phyloP scores from a whole-genome alignment of 2,329 filamentous ascomycete species.

The Claviceps pazoutovae region DNA sequence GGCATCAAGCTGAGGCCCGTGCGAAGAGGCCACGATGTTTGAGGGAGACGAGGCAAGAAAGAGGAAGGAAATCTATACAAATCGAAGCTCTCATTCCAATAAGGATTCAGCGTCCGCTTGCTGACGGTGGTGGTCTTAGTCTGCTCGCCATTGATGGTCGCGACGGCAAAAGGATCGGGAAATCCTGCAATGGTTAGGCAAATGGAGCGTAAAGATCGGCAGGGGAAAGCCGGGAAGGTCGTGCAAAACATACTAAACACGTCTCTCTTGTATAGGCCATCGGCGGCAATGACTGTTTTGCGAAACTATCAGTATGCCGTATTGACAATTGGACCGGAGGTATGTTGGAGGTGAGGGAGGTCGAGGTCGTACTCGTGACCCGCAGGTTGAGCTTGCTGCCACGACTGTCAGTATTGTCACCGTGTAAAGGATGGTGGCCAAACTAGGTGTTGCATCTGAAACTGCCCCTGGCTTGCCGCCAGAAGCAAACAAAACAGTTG shows the following conservation, averaged over 20 bases:
- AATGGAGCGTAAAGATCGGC: background rate
- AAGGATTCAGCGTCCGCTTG: constrained; percentile 96
- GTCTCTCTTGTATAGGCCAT: constrained; percentile 98
- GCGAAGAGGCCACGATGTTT: background rate
- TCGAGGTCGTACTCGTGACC: constrained; percentile 63
- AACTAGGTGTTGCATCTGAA: background rate
- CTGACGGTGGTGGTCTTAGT: constrained; percentile 96
- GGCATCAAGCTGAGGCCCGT: background rate
- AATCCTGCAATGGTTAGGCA: constrained; percentile 51
- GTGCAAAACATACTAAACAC: constrained; percentile 70
- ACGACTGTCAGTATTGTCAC: constrained; percentile 16
- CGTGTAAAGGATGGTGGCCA: constrained; percentile 1
- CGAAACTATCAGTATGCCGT: constrained; percentile 20
- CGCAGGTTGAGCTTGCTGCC: constrained; percentile 71
- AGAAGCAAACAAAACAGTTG: constrained; percentile 3
- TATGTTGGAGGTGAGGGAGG: constrained; percentile 9
- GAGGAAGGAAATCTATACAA: constrained; percentile 48
- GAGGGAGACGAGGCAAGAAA: background rate
- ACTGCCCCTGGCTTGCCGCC: background rate
- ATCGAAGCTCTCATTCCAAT: constrained; percentile 99
- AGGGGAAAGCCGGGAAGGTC: background rate
- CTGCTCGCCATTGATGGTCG: constrained; percentile 93
- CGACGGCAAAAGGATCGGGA: constrained; percentile 93
- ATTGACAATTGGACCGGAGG: background rate
- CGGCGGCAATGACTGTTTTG: constrained; percentile 80